Evolutionary conservation across 257 asterid species (phyloP), one percentile per base, ranked within the genome.

Genomic region (Fraxinus pennsylvanica): DNA sequence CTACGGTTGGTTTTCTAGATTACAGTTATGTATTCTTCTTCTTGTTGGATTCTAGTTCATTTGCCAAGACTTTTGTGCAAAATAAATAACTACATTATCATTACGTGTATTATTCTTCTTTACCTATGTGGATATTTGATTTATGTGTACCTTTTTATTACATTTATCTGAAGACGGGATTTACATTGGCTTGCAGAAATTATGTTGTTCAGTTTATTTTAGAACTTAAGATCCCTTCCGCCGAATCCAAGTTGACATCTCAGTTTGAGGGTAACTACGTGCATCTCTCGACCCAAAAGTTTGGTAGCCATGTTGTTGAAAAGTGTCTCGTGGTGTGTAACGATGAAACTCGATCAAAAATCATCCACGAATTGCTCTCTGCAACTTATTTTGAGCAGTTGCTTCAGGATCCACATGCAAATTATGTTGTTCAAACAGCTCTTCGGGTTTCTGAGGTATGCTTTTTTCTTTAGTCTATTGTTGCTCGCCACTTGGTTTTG

Each of bases 341-440:
- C 17, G 85, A 89, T 17, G 89, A 86, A 74, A 80, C 66, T 30
- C 88, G 85, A 79, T 87, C 97, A 21, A 87, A 77, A 75, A 89
- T 94, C 84, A 87, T 92, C 84, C 84, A 83, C 2, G 99, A 94
- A 83, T 77, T 94, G 85, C 88, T 92, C 69, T 85, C 90, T n/a
- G 88, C 91, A 38, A 63, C 91, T 39, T 91, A 88, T 79, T 88
- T 94, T 61, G 98, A 90, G 71, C 99, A 88, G 83, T 80, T 92
- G 89, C 92, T 94, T 86, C 97, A 91, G 83, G 97, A 92, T 59
- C 99, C 99, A 19, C 95, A 92, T 77, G 99, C 97, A 71, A 94
- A 94, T 74, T 94, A 94, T 79, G 99, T 94, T 77, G 74, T 94
- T 78, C 99, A 92, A 82, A 93, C 89, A 13, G 97, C 98, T 75